Base-by-base conservation (phyloP, 371 early-diverging fungal genomes). In the Homolaphlyctis polyrhiza region DNA sequence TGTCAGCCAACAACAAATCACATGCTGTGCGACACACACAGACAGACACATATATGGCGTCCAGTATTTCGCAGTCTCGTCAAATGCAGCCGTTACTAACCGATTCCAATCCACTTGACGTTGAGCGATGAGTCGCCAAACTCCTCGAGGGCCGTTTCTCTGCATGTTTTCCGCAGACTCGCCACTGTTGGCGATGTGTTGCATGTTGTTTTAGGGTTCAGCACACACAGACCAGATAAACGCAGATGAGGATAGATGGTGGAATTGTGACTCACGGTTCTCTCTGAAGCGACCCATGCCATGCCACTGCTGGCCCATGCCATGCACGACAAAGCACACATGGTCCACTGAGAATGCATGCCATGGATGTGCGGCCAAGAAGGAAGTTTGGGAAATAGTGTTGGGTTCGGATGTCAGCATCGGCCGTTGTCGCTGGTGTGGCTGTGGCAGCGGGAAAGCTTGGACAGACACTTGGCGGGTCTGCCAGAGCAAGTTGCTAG, bases 251-350 rank as follows among this genome's bases (percentile, higher is more conserved):
- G 23, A 45, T 45, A 18, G 45, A 45, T 45, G 23, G 16, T 45
- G 18, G 45, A 25, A 0, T 35, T 33, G 14, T 18, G 14, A 62
- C 70, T 55, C 73, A 77, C 78, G 74, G 61, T 85, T 83, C 39
- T 77, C 70, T 39, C 71, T 75, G 57, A 85, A 81, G 60, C 80
- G 79, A 34, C 84, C 82, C 57, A 71, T 72, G 32, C 77, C 73
- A 57, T 82, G 83, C 30, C 77, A 70, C 58, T 86, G 86, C 36
- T 82, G 80, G 35, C 88, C 88, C 86, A 88, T 85, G 29, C 87
- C 88, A 60, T 88, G 88, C 34, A 88, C 82, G 49, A 88, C 79
- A 68, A 85, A 86, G 67, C 48, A 50, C n/a, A 67, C 63, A 35
- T 67, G 67, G 48, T 51, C 11, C 8, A 6, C 32, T 32, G 8